These are phyloP conservation scores for Kwoniella botswanensis DNA, from an alignment of 768 basidiomycete species.

Conservation along the genomic window DNA sequence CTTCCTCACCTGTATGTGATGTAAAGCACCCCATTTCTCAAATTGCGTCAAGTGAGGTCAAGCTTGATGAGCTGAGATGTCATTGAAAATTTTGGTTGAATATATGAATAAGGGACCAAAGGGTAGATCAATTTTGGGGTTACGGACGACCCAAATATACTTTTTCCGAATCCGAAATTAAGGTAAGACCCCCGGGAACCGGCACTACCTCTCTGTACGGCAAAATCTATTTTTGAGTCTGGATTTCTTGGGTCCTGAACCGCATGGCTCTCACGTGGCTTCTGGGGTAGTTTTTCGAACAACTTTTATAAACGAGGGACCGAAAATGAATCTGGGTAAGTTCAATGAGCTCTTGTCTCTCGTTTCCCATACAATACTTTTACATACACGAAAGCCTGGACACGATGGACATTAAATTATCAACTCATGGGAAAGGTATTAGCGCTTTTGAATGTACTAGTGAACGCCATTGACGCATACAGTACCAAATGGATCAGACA, in stretches of 20 bases:
- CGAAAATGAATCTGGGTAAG: no score
- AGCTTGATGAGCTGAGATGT: background rate
- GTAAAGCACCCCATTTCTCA: background rate
- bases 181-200: constrained; percentile 3
- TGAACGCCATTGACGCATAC: constrained; percentile 8
- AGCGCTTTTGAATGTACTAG: background rate
- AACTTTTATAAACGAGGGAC: background rate
- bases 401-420: background rate
- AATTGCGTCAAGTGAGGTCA: no score
- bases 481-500: background rate
- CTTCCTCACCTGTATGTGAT: no score
- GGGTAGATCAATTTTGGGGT: constrained; percentile 4
- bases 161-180: constrained; percentile 8
- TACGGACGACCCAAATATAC: background rate
- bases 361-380: background rate
- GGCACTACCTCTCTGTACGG: background rate
- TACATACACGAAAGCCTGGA: background rate
- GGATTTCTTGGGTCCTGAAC: background rate
- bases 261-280: background rate
- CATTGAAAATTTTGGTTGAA: constrained; percentile 1
- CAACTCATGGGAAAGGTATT: background rate
- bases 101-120: background rate
- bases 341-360: no score
- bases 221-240: background rate
- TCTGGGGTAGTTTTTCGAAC: background rate